Evolutionary conservation across 352 stramenopile species (phyloP).

Genomic region (Phytopythium kandeliae): DNA sequence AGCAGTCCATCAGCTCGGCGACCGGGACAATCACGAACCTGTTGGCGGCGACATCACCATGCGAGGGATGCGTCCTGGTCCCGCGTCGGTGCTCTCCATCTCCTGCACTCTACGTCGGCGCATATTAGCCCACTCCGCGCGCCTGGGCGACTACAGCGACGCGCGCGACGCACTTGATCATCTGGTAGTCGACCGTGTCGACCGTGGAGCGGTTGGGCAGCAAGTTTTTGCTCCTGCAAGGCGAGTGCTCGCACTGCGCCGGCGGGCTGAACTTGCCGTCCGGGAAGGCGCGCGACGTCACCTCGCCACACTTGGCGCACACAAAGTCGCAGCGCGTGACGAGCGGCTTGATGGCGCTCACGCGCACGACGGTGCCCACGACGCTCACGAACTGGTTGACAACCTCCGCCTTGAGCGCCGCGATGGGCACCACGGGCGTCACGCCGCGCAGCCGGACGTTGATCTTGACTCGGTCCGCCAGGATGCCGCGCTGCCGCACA

Average conservation of each 20-base stretch:
- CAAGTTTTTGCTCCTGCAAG: constrained; percentile 59
- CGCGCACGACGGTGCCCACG: constrained; percentile 67
- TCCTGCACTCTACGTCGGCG: constrained; percentile 78
- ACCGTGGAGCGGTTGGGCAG: constrained; percentile 81
- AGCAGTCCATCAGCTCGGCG: background rate
- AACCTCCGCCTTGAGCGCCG: constrained; percentile 65
- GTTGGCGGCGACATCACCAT: constrained; percentile 31
- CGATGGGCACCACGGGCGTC: constrained; percentile 58
- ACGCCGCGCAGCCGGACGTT: constrained; percentile 55
- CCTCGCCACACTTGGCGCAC: constrained; percentile 74
- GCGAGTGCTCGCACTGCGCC: constrained; percentile 46
- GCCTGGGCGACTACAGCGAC: constrained; percentile 61
- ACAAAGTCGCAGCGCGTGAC: constrained; percentile 86
- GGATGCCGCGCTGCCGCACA: constrained; percentile 27
- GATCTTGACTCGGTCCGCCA: constrained; percentile 50
- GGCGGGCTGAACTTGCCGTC: constrained; percentile 82
- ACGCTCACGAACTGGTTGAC: constrained; percentile 79
- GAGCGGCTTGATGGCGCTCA: constrained; percentile 81
- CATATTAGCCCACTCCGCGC: no score
- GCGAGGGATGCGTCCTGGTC: constrained; percentile 82
- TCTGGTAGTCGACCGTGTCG: constrained; percentile 89
- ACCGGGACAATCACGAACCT: background rate
- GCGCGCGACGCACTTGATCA: constrained; percentile 66
- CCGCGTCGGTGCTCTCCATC: constrained; percentile 88
- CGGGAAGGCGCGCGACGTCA: constrained; percentile 59